Evolutionary conservation across 768 basidiomycete species (phyloP).

Genomic region (Suillus paluster): DNA sequence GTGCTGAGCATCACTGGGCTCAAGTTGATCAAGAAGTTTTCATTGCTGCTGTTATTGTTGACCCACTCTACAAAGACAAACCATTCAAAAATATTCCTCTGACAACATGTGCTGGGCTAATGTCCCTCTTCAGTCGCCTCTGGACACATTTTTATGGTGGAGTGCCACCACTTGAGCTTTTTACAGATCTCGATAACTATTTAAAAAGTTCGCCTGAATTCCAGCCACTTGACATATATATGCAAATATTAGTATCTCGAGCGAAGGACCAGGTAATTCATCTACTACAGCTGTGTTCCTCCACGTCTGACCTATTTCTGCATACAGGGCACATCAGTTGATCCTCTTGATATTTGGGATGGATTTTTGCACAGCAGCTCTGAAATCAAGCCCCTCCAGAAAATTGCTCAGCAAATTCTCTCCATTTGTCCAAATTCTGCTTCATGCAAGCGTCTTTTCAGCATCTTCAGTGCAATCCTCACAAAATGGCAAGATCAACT

Average conservation of each 20-base stretch:
- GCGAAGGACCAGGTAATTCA: not conserved
- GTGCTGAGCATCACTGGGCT: constrained; percentile 35
- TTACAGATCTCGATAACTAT: not conserved
- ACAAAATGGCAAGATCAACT: constrained; percentile 31
- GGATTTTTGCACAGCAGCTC: not conserved
- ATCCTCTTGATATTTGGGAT: constrained; percentile 4
- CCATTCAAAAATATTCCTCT: not conserved
- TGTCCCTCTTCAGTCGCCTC: not conserved
- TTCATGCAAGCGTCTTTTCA: constrained; percentile 36
- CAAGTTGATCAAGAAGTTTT: constrained; percentile 36
- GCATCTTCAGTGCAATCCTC: constrained; percentile 34
- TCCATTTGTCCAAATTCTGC: constrained; percentile 36
- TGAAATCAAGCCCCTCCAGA: not conserved
- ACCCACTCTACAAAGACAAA: constrained; percentile 23
- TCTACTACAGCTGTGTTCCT: not conserved
- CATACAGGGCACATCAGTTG: not conserved
- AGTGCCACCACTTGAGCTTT: not conserved
- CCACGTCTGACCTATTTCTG: not conserved
- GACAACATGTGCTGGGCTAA: not conserved
- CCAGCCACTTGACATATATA: not conserved
- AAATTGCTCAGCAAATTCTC: constrained; percentile 23
- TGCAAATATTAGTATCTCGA: not conserved
- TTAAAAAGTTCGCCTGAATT: not conserved
- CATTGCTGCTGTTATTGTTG: constrained; percentile 34
- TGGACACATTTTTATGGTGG: constrained; percentile 1